Evolutionary conservation across 2,329 filamentous ascomycete species (phyloP).

Genomic region (Chaetothyriales sp.): DNA sequence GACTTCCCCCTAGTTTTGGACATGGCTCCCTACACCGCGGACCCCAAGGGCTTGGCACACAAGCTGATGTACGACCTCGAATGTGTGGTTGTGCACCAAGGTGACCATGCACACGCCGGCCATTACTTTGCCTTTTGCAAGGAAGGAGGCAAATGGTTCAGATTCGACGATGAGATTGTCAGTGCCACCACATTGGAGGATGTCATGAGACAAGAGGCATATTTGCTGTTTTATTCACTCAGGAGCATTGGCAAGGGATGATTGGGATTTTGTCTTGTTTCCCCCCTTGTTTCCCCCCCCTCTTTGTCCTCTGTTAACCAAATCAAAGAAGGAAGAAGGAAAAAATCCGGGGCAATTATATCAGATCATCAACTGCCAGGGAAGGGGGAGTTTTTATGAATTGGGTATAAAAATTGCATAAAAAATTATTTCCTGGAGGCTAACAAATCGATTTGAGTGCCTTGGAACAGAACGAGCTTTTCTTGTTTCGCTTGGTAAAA

Average conservation of each 20-base stretch:
- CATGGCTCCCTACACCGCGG: constrained; percentile 76
- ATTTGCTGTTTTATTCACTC: constrained; percentile 65
- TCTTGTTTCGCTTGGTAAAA: too few relatives aligned
- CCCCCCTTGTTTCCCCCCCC: too few relatives aligned
- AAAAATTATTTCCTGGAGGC: too few relatives aligned
- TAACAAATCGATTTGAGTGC: too few relatives aligned
- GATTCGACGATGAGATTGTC: constrained; percentile 90
- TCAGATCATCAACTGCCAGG: too few relatives aligned
- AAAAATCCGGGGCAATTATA: too few relatives aligned
- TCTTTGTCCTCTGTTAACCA: too few relatives aligned
- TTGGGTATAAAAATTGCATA: too few relatives aligned
- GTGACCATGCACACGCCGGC: constrained; percentile 57
- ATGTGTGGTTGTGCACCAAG: constrained; percentile 83
- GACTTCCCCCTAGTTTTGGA: constrained; percentile 76
- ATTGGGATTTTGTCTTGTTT: too few relatives aligned
- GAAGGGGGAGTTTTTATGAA: too few relatives aligned
- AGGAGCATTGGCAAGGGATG: constrained; percentile 15
- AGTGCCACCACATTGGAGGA: constrained; percentile 70
- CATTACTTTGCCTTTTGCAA: constrained; percentile 85
- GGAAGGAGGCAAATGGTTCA: constrained; percentile 56
- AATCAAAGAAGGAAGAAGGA: too few relatives aligned
- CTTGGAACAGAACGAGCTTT: too few relatives aligned
- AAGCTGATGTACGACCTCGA: constrained; percentile 73
- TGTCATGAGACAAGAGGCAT: constrained; percentile 72
- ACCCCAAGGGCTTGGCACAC: constrained; percentile 27